Percentiles rank a stretch among this genome's conserved stretches.
Evolutionary conservation across 495 filamentous ascomycete genomes (phyloP).

Genomic region (Trichoderma parareesei): DNA sequence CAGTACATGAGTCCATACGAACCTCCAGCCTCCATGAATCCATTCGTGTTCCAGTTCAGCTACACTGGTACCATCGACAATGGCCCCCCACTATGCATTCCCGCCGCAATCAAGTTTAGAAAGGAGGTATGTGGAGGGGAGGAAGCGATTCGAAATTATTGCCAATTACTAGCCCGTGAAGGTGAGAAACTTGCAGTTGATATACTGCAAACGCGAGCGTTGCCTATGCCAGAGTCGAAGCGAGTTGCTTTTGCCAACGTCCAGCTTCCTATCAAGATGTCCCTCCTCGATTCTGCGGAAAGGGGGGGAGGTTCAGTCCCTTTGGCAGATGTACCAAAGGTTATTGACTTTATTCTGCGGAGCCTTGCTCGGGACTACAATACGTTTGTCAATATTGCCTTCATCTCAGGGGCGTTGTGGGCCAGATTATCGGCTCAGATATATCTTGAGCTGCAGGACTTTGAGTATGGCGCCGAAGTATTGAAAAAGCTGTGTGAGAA

Average conservation of each 20-base stretch:
- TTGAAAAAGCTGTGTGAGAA: not conserved
- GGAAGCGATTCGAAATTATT: constrained; percentile 53
- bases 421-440: not conserved
- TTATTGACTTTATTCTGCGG: not conserved
- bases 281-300: not conserved
- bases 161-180: constrained; percentile 42
- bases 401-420: not conserved
- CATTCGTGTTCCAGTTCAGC: constrained; percentile 12
- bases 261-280: not conserved
- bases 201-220: constrained; percentile 27
- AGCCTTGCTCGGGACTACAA: not conserved
- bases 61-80: constrained; percentile 50
- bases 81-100: constrained; percentile 55
- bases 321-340: not conserved
- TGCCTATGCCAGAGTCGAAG: not conserved
- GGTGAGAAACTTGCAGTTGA: constrained; percentile 50
- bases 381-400: not conserved
- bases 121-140: constrained; percentile 65
- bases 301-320: not conserved
- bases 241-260: constrained; percentile 6
- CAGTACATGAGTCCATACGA: constrained; percentile 3
- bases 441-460: not conserved
- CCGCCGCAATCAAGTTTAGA: constrained; percentile 60
- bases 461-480: not conserved
- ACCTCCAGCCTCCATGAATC: not conserved